Conservation (phyloP, 192 early-diverging fungal genomes). For the Tieghemiomyces parasiticus region DNA sequence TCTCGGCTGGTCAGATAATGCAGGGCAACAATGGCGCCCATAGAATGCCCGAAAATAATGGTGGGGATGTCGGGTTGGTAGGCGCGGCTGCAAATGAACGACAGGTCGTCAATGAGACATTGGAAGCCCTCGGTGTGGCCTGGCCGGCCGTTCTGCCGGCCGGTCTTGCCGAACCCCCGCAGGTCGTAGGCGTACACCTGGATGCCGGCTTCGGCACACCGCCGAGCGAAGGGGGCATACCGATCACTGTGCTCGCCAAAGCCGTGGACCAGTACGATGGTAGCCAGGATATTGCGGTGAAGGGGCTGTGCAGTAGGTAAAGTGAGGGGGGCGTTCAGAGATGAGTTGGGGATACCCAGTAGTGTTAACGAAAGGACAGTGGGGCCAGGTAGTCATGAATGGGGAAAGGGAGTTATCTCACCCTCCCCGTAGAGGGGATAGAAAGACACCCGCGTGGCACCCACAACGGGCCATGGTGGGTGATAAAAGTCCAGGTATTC, state of each 20-base stretch:
- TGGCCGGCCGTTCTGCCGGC: conserved; percentile 10
- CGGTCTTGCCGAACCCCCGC: conserved; percentile 44
- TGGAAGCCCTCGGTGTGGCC: conserved; percentile 25
- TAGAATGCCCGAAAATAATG: conserved; percentile 40
- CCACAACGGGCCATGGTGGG: too few relatives aligned
- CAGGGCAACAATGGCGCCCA: conserved; percentile 28
- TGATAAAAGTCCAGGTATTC: too few relatives aligned
- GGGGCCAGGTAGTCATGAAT: neutral
- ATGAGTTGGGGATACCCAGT: neutral
- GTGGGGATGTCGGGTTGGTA: conserved; percentile 23
- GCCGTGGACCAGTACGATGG: conserved; percentile 36
- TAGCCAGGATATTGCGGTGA: conserved; percentile 16
- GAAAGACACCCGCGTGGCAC: neutral
- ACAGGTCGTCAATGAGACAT: conserved; percentile 25
- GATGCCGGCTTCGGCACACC: conserved; percentile 33
- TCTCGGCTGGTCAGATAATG: conserved; percentile 13
- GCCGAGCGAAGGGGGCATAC: conserved; percentile 31
- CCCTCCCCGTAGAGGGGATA: neutral
- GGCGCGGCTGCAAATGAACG: conserved; percentile 19
- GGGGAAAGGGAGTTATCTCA: neutral
- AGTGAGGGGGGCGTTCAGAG: neutral
- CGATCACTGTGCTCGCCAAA: conserved; percentile 45
- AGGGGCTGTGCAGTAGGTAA: neutral
- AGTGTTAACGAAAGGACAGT: neutral
- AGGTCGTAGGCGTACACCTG: conserved; percentile 36